phyloP scores from a whole-genome alignment of 805 yeast genomes.

The Huiozyma naganishii region DNA sequence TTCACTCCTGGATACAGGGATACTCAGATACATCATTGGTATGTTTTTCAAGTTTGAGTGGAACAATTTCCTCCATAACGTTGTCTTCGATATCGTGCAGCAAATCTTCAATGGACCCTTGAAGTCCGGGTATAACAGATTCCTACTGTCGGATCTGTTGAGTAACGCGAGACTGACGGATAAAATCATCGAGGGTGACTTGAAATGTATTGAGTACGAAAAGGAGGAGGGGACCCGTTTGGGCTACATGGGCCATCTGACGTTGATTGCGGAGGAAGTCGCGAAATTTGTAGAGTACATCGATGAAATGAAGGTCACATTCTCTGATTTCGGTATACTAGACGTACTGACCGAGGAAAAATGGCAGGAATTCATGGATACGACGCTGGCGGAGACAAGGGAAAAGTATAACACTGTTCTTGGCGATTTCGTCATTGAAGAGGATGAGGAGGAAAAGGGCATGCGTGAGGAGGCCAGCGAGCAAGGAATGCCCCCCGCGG shows the following conservation, averaged over 20 bases:
- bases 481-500: slow-evolving; percentile 15
- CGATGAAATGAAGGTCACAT: slow-evolving; percentile 25
- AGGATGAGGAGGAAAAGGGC: slow-evolving; percentile 9
- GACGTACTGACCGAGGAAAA: slow-evolving; percentile 21
- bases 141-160: slow-evolving; percentile 48
- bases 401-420: slow-evolving; percentile 89
- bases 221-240: slow-evolving; percentile 53
- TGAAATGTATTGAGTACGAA: slow-evolving; percentile 49
- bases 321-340: slow-evolving; percentile 16
- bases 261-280: slow-evolving; percentile 88
- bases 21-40: slow-evolving; percentile 45
- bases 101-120: slow-evolving; percentile 66
- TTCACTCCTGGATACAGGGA: slow-evolving; percentile 49
- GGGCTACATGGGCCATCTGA: slow-evolving; percentile 94
- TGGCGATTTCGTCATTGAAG: slow-evolving; percentile 54
- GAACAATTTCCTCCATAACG: slow-evolving; percentile 78
- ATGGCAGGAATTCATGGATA: slow-evolving; percentile 77
- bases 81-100: slow-evolving; percentile 72
- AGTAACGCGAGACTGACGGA: slow-evolving; percentile 47
- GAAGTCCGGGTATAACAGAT: slow-evolving; percentile 63
- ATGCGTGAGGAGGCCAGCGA: slow-evolving; percentile 3
- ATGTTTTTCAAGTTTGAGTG: slow-evolving; percentile 67
- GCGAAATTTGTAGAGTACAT: slow-evolving; percentile 63
- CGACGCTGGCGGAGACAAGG: slow-evolving; percentile 76
- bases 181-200: slow-evolving; percentile 53